Evolutionary conservation across 495 filamentous ascomycete genomes (phyloP), one percentile per base, ranked within the genome.

Genomic region (Penicillium antarcticum): DNA sequence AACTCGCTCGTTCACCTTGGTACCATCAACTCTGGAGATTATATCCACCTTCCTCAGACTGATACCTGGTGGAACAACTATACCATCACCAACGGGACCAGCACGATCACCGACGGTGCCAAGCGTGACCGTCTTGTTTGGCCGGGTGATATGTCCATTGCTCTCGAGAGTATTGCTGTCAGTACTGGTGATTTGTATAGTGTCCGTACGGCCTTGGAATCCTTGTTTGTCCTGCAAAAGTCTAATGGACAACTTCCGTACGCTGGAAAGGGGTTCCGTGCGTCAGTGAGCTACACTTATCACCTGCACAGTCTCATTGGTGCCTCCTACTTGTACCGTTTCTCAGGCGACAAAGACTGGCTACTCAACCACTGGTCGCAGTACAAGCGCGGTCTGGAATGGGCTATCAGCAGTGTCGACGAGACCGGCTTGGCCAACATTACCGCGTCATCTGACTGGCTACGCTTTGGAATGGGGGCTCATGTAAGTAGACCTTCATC

Each of bases 81-180:
- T 64, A 82, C 59, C 1, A 61, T 65, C 40, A 63, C 74, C 1
- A 77, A 78, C 42, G 81, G 82, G 8, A 71, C 61, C 26, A 66
- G 63, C 9, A 69, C 75, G 6, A 65, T 75, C n/a, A 75, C 72
- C 0, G 81, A 84, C 55, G 80, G 80, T 8, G 81, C 80, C 2
- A 83, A 83, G 55, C 44, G 59, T 1, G 80, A 85, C 55, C 72
- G 80, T 0, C 63, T 82, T 8, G 75, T 82, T 5, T 83, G 78
- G 78, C 73, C 79, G 7, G 76, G 79, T 8, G 81, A 85, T 55
- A 80, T 83, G 73, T 78, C 75, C 13, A 76, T 85, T 33, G 74
- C 77, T 10, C 68, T 78, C 5, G 73, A 77, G 12, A 68, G 72
- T 16, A 72, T 77, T 11, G 76, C 76, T 32, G 79, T 81, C 13